Conservation (phyloP, 805 yeast species). For the Phaffomyces opuntiae region DNA sequence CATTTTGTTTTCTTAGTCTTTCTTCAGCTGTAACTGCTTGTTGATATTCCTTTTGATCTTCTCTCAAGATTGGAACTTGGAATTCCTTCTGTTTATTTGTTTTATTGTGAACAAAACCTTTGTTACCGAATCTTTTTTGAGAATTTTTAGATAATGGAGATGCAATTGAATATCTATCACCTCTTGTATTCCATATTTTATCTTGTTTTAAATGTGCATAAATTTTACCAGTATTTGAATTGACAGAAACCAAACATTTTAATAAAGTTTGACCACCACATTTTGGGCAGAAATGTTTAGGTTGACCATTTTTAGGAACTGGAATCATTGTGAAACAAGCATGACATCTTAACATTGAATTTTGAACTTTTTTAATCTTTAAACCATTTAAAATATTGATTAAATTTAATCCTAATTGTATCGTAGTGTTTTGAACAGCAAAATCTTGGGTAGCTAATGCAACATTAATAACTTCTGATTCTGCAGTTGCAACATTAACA, state of each 20-base stretch:
- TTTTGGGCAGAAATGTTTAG: slow-evolving; percentile 85
- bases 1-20: slow-evolving; percentile 82
- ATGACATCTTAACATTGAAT: slow-evolving; percentile 94
- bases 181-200: slow-evolving; percentile 90
- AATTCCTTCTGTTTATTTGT: slow-evolving; percentile 44
- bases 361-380: slow-evolving; percentile 77
- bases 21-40: slow-evolving; percentile 82
- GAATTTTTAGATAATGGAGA: slow-evolving; percentile 81
- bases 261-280: slow-evolving; percentile 93
- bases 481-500: slow-evolving; percentile 34
- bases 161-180: slow-evolving; percentile 73
- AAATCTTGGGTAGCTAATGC: slow-evolving; percentile 95
- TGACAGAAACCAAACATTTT: slow-evolving; percentile 85
- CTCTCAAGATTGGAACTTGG: slow-evolving; percentile 58
- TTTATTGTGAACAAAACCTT: slow-evolving; percentile 70
- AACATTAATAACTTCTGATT: slow-evolving; percentile 36
- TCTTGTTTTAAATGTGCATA: slow-evolving; percentile 85
- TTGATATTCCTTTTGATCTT: slow-evolving; percentile 91
- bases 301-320: slow-evolving; percentile 64
- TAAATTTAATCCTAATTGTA: slow-evolving; percentile 83
- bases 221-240: slow-evolving; percentile 69
- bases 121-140: slow-evolving; percentile 67
- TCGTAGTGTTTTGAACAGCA: slow-evolving; percentile 92
- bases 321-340: slow-evolving; percentile 88
- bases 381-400: slow-evolving; percentile 81